Percentiles rank a stretch among this genome's conserved stretches.
These are phyloP conservation scores for Anisodus tanguticus DNA, from an alignment of 257 asterid species.

Conservation along the genomic window DNA sequence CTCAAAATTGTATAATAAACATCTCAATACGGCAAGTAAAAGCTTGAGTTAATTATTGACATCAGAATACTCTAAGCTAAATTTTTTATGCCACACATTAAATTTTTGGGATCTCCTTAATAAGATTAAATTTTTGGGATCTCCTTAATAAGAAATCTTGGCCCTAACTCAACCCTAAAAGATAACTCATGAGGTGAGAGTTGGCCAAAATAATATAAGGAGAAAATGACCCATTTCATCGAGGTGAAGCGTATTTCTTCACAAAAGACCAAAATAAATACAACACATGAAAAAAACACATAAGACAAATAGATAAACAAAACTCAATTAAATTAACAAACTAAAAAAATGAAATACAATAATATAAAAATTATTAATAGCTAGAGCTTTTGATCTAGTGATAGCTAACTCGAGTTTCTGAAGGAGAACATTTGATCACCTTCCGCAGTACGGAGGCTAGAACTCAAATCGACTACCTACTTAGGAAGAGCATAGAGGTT, in stretches of 20 bases:
- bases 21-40: background rate
- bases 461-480: too few relatives aligned
- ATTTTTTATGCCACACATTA: background rate
- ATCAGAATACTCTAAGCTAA: background rate
- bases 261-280: background rate
- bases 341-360: background rate
- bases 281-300: background rate
- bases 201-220: background rate
- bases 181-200: background rate
- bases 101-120: constrained; percentile 17
- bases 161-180: background rate
- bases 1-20: constrained; percentile 14
- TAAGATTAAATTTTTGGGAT: constrained; percentile 3
- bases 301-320: constrained; percentile 2
- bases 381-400: too few relatives aligned
- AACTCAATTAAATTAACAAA: background rate
- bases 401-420: too few relatives aligned
- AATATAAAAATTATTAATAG: background rate
- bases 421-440: too few relatives aligned
- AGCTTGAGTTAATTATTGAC: background rate
- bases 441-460: too few relatives aligned
- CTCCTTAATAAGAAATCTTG: background rate
- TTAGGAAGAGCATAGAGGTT: too few relatives aligned
- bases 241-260: background rate
- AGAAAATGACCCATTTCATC: background rate